Evolutionary conservation across 805 yeast species (phyloP).

Genomic region (Metschnikowia peoriensis): DNA sequence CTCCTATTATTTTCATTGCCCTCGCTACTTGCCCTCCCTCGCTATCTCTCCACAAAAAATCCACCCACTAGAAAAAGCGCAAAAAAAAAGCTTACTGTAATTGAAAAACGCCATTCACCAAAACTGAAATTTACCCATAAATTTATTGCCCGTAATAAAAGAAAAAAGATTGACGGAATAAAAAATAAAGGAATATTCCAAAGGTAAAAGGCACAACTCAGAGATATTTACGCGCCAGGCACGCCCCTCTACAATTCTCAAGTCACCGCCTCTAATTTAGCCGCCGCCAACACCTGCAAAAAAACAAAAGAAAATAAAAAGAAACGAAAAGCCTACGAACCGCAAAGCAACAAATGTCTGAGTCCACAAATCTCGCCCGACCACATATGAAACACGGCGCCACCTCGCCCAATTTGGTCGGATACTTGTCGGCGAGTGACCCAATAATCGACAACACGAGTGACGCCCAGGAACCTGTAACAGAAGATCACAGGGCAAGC

Average conservation of each 20-base stretch:
- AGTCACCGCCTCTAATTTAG: background rate
- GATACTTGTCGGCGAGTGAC: conserved; percentile 1
- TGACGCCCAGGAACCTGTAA: background rate
- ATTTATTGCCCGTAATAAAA: too few species aligned
- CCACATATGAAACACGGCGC: conserved; percentile 15
- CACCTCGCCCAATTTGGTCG: conserved; percentile 17
- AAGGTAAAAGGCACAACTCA: too few species aligned
- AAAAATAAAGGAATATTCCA: too few species aligned
- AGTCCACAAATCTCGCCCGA: conserved; percentile 1
- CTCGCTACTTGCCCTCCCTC: background rate
- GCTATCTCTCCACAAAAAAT: background rate
- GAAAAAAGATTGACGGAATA: too few species aligned
- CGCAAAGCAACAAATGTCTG: background rate
- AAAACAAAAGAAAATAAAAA: too few species aligned
- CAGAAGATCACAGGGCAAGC: background rate
- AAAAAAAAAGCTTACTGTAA: background rate
- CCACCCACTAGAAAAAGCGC: background rate
- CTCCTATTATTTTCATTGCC: background rate
- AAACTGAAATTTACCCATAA: too few species aligned
- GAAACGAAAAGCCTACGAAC: too few species aligned
- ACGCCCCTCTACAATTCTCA: background rate
- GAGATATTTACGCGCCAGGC: background rate
- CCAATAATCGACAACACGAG: background rate
- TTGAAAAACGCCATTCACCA: background rate
- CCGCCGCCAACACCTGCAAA: background rate